A percentile compares a stretch with the other conserved stretches of the same genome.
Conservation (phyloP, 371 early-diverging fungal genomes). For the Mucor saturninus region DNA sequence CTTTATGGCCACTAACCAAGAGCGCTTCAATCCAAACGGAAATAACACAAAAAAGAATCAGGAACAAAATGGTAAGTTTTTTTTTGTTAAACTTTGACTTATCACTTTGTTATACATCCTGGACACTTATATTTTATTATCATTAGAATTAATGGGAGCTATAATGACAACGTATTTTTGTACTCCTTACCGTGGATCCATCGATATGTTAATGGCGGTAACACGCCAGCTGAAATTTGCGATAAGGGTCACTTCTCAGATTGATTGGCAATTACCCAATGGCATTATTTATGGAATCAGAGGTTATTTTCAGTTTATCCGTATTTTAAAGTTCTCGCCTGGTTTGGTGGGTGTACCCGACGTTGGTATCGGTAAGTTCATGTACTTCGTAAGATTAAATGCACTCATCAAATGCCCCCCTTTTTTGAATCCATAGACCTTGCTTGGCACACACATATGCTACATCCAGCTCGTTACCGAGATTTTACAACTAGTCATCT, state of each 20-base stretch:
- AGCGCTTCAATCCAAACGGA: neutral
- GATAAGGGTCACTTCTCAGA: slow-evolving; percentile 4
- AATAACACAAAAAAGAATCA: neutral
- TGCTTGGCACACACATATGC: slow-evolving; percentile 25
- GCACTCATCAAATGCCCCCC: neutral
- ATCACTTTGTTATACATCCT: neutral
- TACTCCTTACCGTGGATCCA: slow-evolving; percentile 15
- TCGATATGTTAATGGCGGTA: slow-evolving; percentile 20
- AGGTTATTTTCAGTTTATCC: slow-evolving; percentile 5
- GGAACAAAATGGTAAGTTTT: neutral
- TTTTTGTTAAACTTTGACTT: neutral
- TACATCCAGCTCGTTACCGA: slow-evolving; percentile 11
- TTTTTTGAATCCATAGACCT: slow-evolving; percentile 7
- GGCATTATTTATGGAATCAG: slow-evolving; percentile 3
- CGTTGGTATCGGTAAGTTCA: slow-evolving; percentile 7
- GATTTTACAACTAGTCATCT: neutral
- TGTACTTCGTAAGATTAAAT: neutral
- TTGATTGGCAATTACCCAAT: slow-evolving; percentile 10
- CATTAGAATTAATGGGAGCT: slow-evolving; percentile 10
- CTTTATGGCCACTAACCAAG: neutral
- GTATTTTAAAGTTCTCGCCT: slow-evolving; percentile 1
- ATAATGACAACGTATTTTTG: slow-evolving; percentile 16
- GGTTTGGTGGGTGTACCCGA: slow-evolving; percentile 7
- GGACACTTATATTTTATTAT: too few relatives aligned
- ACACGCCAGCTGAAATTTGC: slow-evolving; percentile 17